Base-by-base conservation (phyloP, 2,329 filamentous ascomycete genomes). In the Pseudopyrenochaeta lycopersici region DNA sequence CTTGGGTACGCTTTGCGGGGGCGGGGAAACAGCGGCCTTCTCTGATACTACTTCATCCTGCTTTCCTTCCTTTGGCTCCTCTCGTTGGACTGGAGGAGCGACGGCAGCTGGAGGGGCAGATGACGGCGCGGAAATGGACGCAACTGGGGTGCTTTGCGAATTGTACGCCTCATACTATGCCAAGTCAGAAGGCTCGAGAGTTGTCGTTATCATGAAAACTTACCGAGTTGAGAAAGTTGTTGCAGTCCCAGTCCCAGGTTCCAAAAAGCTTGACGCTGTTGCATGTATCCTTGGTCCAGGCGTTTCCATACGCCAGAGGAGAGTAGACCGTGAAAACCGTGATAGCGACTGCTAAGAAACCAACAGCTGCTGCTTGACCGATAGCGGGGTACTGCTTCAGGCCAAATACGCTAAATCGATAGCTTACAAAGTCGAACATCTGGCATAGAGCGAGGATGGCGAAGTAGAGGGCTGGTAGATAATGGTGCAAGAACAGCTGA, bases 211-310 rank as follows among this genome's bases (percentile, higher is more conserved):
- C 9, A 14, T 29, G 23, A 12, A 31, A 42, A 89, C 91, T 90
- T 88, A 97, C 93, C 73, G 87, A 88, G 62, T 88, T 88, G 66
- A 89, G 82, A 81, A 99, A 99, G 55, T 86, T 93, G 77, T 96
- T 97, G 85, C 95, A 99, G 77, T 99, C 95, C 85, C 94, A 99
- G 75, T 99, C 95, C 95, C 95, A 99, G 1, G 87, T 89, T 53
- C 84, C 81, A 72, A 98, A 88, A 11, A 99, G 81, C 82, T 98
- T 98, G 57, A 95, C 89, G 51, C 87, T 87, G 64, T 87, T 88
- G 83, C 95, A 99, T 70, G 95, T 89, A 54, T 84, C 80, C 81
- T 92, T 90, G 46, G 94, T 99, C 95, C 95, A 99, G 46, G 88
- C 82, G 74, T 96, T 97, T 57, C 95, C 95, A 71, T 99, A 99